A percentile compares a stretch with the other conserved stretches of the same genome.
phyloP scores from a whole-genome alignment of 164 flowering plant genomes.

The Liriodendron chinense region DNA sequence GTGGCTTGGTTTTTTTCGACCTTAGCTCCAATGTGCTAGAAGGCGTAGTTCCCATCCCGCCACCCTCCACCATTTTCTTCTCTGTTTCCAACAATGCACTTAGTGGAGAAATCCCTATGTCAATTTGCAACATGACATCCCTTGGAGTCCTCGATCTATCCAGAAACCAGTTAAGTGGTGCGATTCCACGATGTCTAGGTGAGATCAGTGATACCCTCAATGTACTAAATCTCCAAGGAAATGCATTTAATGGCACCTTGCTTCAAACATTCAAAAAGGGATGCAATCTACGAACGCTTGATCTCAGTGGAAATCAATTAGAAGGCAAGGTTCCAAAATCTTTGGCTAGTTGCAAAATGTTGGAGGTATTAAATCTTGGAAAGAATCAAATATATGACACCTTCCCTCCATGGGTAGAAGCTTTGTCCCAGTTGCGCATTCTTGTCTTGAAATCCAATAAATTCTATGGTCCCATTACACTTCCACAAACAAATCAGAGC shows the following conservation, averaged over 20 bases:
- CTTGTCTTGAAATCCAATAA: conserved; percentile 52
- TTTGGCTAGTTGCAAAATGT: conserved; percentile 40
- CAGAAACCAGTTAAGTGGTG: conserved; percentile 35
- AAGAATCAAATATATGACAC: conserved; percentile 41
- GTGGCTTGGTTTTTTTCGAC: conserved; percentile 23
- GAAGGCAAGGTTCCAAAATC: conserved; percentile 47
- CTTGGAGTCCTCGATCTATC: conserved; percentile 52
- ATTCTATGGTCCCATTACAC: conserved; percentile 39
- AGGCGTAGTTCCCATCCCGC: conserved; percentile 28
- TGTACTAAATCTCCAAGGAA: conserved; percentile 44
- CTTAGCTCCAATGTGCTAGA: conserved; percentile 38
- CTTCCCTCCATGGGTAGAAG: conserved; percentile 50
- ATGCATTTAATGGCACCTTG: conserved; percentile 39
- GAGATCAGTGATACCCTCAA: conserved; percentile 10
- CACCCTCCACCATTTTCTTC: conserved; percentile 23
- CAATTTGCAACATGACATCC: conserved; percentile 35
- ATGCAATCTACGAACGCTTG: conserved; percentile 38
- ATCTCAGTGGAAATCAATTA: conserved; percentile 43
- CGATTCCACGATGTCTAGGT: conserved; percentile 40
- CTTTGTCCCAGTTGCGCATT: conserved; percentile 35
- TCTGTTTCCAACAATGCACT: conserved; percentile 42
- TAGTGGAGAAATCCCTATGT: conserved; percentile 41
- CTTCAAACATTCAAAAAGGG: conserved; percentile 22
- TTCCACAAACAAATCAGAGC: neutral
- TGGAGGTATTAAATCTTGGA: conserved; percentile 61